Percentiles rank a stretch among this genome's conserved stretches.
Evolutionary conservation across 2,329 filamentous ascomycete species (phyloP).

Genomic region (Didymella pinodella): DNA sequence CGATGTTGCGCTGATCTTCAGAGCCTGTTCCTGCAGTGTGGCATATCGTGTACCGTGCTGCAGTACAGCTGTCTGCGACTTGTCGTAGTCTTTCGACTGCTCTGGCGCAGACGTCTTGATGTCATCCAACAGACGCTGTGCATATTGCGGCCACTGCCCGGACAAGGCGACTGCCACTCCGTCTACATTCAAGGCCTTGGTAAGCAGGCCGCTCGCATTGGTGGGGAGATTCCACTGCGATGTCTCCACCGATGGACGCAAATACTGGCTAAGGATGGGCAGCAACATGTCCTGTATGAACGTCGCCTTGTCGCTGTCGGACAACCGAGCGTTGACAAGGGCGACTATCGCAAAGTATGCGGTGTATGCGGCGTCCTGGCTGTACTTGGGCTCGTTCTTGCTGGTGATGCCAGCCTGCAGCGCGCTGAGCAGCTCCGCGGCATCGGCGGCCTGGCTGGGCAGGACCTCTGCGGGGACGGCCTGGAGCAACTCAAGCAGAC

Average conservation of each 20-base stretch:
- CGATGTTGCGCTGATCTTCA: conserved; percentile 19
- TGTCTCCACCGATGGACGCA: conserved; percentile 57
- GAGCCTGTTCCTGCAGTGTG: conserved; percentile 56
- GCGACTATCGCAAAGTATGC: conserved; percentile 73
- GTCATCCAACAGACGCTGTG: conserved; percentile 67
- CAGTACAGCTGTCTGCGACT: conserved; percentile 74
- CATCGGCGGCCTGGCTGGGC: conserved; percentile 61
- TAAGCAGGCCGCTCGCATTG: conserved; percentile 50
- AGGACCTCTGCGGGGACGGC: conserved; percentile 65
- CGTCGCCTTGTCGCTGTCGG: conserved; percentile 56
- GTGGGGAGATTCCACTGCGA: conserved; percentile 61
- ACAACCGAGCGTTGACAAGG: conserved; percentile 52
- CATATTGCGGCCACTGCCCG: conserved; percentile 69
- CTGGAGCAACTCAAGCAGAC: conserved; percentile 68
- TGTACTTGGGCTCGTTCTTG: conserved; percentile 76
- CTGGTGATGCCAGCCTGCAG: conserved; percentile 74
- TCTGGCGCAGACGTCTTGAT: conserved; percentile 81
- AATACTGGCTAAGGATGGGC: conserved; percentile 63
- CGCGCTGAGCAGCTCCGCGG: conserved; percentile 69
- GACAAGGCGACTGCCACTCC: conserved; percentile 59
- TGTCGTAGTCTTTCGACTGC: conserved; percentile 77
- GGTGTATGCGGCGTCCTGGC: conserved; percentile 74
- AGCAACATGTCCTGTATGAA: conserved; percentile 59
- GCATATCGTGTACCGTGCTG: conserved; percentile 71
- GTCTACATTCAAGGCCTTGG: conserved; percentile 53